Evolutionary conservation across 2,329 filamentous ascomycete genomes (phyloP), one percentile per base, ranked within the genome.

Genomic region (Nemania abortiva): DNA sequence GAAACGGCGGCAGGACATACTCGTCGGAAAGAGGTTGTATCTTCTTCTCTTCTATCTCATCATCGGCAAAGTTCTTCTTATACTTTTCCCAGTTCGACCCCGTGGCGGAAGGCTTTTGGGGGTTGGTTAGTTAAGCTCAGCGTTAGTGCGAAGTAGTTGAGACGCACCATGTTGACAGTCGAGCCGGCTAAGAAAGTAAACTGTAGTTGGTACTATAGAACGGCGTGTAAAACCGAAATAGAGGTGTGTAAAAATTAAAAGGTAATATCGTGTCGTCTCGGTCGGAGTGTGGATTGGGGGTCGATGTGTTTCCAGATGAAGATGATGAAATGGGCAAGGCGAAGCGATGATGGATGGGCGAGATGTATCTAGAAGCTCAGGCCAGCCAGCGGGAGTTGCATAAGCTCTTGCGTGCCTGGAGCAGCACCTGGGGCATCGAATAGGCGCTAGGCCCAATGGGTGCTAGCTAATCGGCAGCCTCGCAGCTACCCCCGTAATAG

Each of bases 31-130:
- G 86, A 74, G 96, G 96, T 69, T 94, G 95, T 80, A 99, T 99
- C 90, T 99, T 99, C 91, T 99, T 99, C 88, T 99, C 96, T 81
- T 97, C 94, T 82, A 95, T 87, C 82, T 98, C 96, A 78, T 99
- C 96, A 79, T 99, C 96, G 79, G 92, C 95, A 80, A 93, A 99
- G 80, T 91, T 95, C 88, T 98, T 98, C 85, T 93, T 89, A 88
- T 97, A 98, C 87, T 98, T 98, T 88, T 99, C 96, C 96, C 96
- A 99, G 88, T 90, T 93, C 83, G 88, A 85, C 81, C 96, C 96
- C 78, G 92, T 97, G 83, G 96, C 95, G 86, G 93, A 95, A 88
- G 95, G 95, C 95, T 98, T 22, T 20, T 24, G 24, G 18, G 10
- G 20, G n/a, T n/a, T n/a, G 60, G 31, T 78, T 71, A 78, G 74